phyloP scores from a whole-genome alignment of 179 eudicot species.

The Silene noctiflora region DNA sequence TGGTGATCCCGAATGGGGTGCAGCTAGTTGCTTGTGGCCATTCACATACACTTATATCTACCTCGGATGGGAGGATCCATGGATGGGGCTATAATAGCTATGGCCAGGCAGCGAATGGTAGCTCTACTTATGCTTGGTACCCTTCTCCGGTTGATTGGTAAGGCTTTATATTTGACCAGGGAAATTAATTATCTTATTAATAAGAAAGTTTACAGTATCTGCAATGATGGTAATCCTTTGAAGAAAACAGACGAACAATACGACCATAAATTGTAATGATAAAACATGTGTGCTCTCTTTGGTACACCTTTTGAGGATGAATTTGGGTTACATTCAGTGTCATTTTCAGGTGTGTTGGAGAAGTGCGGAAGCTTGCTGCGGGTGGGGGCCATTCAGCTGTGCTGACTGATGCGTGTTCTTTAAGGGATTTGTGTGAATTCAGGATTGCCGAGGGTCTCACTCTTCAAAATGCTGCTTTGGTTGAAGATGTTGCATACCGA shows the following conservation, averaged over 20 bases:
- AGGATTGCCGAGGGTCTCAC: conserved; percentile 75
- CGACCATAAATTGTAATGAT: neutral
- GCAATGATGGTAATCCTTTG: neutral
- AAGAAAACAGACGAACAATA: neutral
- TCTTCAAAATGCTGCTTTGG: conserved; percentile 60
- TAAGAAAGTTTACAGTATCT: neutral
- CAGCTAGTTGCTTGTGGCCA: conserved; percentile 90
- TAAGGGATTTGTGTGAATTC: conserved; percentile 92
- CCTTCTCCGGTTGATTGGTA: conserved; percentile 99
- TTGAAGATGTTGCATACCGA: conserved; percentile 84
- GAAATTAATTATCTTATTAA: no score
- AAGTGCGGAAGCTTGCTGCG: conserved; percentile 90
- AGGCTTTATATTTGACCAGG: conserved; percentile 8
- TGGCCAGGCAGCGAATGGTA: conserved; percentile 93
- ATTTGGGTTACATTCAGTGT: neutral
- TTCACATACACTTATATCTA: conserved; percentile 88
- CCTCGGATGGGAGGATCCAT: conserved; percentile 81
- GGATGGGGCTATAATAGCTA: conserved; percentile 99
- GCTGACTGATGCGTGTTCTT: conserved; percentile 86
- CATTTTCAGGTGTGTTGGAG: conserved; percentile 86
- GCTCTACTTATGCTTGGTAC: conserved; percentile 94
- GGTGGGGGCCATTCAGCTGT: conserved; percentile 99
- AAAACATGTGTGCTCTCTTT: neutral
- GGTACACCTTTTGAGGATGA: neutral
- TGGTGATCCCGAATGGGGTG: conserved; percentile 74